These are phyloP conservation scores for Dacryopinax primogenitus DNA, from an alignment of 768 basidiomycete genomes.

Conservation along the genomic window DNA sequence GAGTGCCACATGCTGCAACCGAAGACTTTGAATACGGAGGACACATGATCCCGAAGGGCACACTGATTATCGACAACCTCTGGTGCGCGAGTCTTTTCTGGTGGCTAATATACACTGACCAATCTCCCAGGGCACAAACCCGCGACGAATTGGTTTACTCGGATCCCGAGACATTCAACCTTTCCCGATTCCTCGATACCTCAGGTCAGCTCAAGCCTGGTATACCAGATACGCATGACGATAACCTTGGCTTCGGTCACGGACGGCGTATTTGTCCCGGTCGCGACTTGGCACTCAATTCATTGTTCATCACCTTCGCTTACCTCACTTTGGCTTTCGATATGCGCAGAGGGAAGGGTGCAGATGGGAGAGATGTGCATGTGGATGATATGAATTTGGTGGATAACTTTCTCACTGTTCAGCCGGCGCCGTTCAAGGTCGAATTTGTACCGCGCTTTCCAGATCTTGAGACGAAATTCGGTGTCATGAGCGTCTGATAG, in stretches of 20 bases:
- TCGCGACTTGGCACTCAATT: conserved; percentile 7
- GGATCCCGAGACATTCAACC: not conserved
- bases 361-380: not conserved
- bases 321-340: conserved; percentile 14
- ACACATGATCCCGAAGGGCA: not conserved
- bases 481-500: not conserved
- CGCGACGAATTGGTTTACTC: not conserved
- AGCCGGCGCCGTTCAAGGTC: not conserved
- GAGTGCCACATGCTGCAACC: conserved; percentile 35
- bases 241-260: conserved; percentile 11
- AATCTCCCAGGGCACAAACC: not conserved
- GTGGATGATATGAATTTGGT: not conserved
- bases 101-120: not conserved
- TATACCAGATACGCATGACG: not conserved
- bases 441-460: not conserved
- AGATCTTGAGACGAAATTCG: not conserved
- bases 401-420: not conserved
- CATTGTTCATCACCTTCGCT: conserved; percentile 11
- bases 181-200: not conserved
- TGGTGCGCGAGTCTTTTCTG: not conserved
- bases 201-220: not conserved
- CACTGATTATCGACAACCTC: not conserved
- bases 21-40: conserved; percentile 19
- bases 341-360: not conserved
- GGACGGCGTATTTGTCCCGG: conserved; percentile 12